A percentile compares a stretch with the other conserved stretches of the same genome.
phyloP scores from a whole-genome alignment of 208 protist genomes.

The Trypanosoma caninum region DNA sequence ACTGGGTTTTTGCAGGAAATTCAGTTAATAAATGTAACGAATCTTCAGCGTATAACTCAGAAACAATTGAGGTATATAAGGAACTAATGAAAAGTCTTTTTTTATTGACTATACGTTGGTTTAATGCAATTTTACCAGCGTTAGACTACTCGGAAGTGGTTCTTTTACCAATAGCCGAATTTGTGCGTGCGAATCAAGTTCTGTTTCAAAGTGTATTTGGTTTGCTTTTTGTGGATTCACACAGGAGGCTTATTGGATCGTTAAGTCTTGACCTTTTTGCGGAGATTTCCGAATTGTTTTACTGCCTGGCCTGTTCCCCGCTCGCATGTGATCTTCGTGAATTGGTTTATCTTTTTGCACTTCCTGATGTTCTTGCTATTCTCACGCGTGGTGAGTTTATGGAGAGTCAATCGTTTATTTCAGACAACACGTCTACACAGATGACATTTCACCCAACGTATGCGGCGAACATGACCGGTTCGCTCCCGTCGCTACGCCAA shows the following conservation, averaged over 20 bases:
- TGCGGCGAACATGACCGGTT: slow-evolving; percentile 1
- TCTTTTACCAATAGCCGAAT: slow-evolving; percentile 49
- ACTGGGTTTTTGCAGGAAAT: slow-evolving; percentile 31
- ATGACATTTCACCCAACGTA: not conserved
- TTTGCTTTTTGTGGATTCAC: slow-evolving; percentile 19
- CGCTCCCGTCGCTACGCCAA: slow-evolving; percentile 26
- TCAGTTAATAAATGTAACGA: not conserved
- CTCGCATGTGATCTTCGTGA: slow-evolving; percentile 57
- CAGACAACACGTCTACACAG: not conserved
- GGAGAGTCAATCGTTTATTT: slow-evolving; percentile 22
- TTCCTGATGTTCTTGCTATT: slow-evolving; percentile 48
- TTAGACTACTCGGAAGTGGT: slow-evolving; percentile 45
- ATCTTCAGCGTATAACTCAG: slow-evolving; percentile 11
- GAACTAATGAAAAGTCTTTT: slow-evolving; percentile 59
- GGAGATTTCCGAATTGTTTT: slow-evolving; percentile 57
- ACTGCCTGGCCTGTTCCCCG: slow-evolving; percentile 43
- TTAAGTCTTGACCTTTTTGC: slow-evolving; percentile 48
- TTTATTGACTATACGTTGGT: slow-evolving; percentile 53
- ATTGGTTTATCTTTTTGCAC: slow-evolving; percentile 48
- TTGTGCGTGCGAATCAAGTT: slow-evolving; percentile 50
- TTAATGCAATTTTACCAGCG: slow-evolving; percentile 56
- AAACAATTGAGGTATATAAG: slow-evolving; percentile 51
- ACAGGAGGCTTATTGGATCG: slow-evolving; percentile 26
- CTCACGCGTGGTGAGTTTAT: slow-evolving; percentile 34
- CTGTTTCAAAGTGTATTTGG: slow-evolving; percentile 61